Evolutionary conservation across 371 early-diverging fungal genomes (phyloP), one percentile per base, ranked within the genome.

Genomic region (Circinella minor): DNA sequence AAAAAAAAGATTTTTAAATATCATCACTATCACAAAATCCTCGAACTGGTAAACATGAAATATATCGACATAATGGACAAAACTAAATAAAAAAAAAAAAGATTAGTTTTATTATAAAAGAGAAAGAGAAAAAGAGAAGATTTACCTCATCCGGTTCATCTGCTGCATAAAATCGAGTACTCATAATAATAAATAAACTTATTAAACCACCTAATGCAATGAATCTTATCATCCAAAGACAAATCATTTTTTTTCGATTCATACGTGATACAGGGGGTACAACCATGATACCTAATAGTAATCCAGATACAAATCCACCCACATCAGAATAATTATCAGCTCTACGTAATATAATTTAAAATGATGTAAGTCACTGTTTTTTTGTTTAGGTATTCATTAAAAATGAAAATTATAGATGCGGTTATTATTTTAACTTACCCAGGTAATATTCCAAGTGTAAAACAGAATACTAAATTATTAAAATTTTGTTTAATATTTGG

Each of bases 401-500:
- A n/a, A n/a, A n/a, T n/a, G n/a, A n/a, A n/a, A n/a, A n/a, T n/a
- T n/a, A n/a, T n/a, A n/a, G n/a, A n/a, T n/a, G n/a, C n/a, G n/a
- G n/a, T n/a, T n/a, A n/a, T n/a, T n/a, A n/a, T n/a, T n/a, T n/a
- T n/a, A n/a, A n/a, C n/a, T n/a, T n/a, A 74, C 78, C 79, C 84
- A 1, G 95, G 93, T 34, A 93, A 75, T 59, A 90, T 78, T 4
- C 95, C 94, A 36, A 95, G 71, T 6, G 80, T 76, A 71, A 93
- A 87, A 86, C 65, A 64, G 15, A 70, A 18, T 8, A 51, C 70
- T 70, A 70, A 13, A 15, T 34, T 36, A 13, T 49, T 9, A 34
- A 15, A 39, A 10, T 38, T 4, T 20, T 46, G 36, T 14, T 14
- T 54, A 34, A 48, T 1, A 55, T n/a, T n/a, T n/a, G n/a, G n/a